Conservation (phyloP, 1,139 yeast genomes). For the Blastobotrys capitulatus region DNA sequence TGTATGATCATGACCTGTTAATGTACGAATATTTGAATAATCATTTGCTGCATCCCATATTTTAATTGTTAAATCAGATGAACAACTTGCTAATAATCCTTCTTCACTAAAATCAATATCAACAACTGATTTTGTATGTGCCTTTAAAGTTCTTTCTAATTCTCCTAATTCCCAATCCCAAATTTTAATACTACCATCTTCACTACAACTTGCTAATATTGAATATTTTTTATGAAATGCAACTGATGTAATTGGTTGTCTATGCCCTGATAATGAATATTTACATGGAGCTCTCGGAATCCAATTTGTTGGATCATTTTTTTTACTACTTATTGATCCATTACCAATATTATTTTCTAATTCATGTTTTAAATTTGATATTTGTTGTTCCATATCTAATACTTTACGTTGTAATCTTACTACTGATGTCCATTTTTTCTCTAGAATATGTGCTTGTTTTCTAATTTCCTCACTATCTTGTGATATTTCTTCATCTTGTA, state of each 20-base stretch:
- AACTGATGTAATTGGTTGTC: constrained; percentile 55
- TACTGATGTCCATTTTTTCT: constrained; percentile 88
- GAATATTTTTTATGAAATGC: constrained; percentile 74
- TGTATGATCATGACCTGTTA: constrained; percentile 89
- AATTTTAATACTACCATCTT: constrained; percentile 66
- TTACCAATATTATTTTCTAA: constrained; percentile 33
- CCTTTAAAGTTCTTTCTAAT: constrained; percentile 63
- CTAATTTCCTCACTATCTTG: constrained; percentile 8
- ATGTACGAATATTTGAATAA: constrained; percentile 54
- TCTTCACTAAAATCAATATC: constrained; percentile 44
- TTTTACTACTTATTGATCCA: constrained; percentile 16
- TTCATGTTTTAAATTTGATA: constrained; percentile 39
- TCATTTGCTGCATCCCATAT: constrained; percentile 57
- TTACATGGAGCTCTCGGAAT: constrained; percentile 54
- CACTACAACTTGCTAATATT: constrained; percentile 58
- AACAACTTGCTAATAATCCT: constrained; percentile 52
- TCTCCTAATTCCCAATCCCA: constrained; percentile 75
- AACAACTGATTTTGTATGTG: constrained; percentile 72
- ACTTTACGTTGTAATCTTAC: constrained; percentile 72
- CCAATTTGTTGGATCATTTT: constrained; percentile 49
- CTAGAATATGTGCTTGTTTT: constrained; percentile 40
- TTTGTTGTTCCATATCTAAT: constrained; percentile 47
- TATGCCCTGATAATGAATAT: constrained; percentile 47
- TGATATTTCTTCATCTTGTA: background rate
- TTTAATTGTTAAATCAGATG: constrained; percentile 68